Base-by-base conservation (phyloP, 192 early-diverging fungal species). In the Coemansia sp. region DNA sequence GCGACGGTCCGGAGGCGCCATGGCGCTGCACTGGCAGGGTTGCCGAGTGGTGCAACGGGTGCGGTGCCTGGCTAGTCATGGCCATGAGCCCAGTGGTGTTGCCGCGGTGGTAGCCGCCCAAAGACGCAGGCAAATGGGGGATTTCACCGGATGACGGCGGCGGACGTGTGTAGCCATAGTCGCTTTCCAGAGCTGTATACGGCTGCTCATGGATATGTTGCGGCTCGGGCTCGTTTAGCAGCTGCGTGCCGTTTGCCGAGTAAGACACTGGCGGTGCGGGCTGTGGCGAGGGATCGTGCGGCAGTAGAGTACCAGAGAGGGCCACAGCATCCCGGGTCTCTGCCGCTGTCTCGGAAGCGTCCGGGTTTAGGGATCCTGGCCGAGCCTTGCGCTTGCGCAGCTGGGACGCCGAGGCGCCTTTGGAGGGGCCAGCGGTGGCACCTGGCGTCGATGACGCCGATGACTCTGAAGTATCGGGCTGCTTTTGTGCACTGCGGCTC, bases 191-290 rank as follows among this genome's bases (percentile, higher is more conserved):
- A 14, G 12, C 52, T 2, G 26, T 27, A 30, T 32, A 46, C 37
- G 18, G 25, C 41, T 43, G 41, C 3, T 14, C 22, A 13, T 10
- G 5, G 32, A 10, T 13, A 5, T 5, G 12, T 29, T 29, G 41
- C 27, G 67, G 5, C 7, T 64, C 67, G 13, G 61, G 27, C 30
- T 46, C 54, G 38, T 71, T 71, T 5, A 71, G 56, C 25, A 71
- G 47, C 56, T 71, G 67, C 18, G 61, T 71, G 10, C 67, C 67
- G 21, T 71, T 71, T n/a, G 67, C 60, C 14, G 67, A 71, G 37
- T 71, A 71, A 19, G 67, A 71, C 12, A 48, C 42, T 7, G 67
- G 60, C 30, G 67, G 67, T 4, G 60, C 67, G 3, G 67, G 59
- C 23, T 59, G 55, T 7, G 60, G 67, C 2, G 40, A 23, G 13